phyloP scores from a whole-genome alignment of 2,329 filamentous ascomycete species.

The Colletotrichum coccodes region DNA sequence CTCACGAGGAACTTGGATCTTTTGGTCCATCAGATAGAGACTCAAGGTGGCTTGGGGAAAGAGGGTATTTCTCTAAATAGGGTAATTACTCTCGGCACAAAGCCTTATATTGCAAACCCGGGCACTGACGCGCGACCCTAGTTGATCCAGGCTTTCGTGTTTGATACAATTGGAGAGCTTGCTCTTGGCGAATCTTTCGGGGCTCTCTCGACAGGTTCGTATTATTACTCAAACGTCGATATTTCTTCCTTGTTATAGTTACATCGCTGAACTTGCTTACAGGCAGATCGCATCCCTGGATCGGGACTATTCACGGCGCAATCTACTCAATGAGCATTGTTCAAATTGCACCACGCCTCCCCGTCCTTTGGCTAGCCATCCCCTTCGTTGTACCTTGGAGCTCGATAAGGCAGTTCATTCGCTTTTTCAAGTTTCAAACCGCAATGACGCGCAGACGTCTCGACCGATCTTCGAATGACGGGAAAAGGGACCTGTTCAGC shows the following conservation, averaged over 20 bases:
- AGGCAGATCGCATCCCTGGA: not conserved
- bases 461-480: not conserved
- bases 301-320: not conserved
- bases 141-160: not conserved
- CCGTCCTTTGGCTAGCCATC: not conserved
- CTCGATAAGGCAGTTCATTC: not conserved
- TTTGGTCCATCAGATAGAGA: not conserved
- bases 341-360: not conserved
- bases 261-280: no score
- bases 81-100: not conserved
- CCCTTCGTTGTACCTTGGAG: not conserved
- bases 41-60: not conserved
- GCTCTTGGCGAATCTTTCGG: not conserved
- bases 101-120: no score
- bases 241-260: no score
- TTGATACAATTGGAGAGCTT: slow-evolving; percentile 1
- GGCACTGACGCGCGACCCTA: no score
- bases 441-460: not conserved
- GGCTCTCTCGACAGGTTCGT: not conserved
- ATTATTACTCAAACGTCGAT: no score
- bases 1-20: not conserved
- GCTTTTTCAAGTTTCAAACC: not conserved
- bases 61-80: not conserved
- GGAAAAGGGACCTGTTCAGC: not conserved
- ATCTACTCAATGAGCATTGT: slow-evolving; percentile 9